Base-by-base conservation (phyloP, 1,284 basidiomycete genomes). In the Leccinum cinnamomeum region DNA sequence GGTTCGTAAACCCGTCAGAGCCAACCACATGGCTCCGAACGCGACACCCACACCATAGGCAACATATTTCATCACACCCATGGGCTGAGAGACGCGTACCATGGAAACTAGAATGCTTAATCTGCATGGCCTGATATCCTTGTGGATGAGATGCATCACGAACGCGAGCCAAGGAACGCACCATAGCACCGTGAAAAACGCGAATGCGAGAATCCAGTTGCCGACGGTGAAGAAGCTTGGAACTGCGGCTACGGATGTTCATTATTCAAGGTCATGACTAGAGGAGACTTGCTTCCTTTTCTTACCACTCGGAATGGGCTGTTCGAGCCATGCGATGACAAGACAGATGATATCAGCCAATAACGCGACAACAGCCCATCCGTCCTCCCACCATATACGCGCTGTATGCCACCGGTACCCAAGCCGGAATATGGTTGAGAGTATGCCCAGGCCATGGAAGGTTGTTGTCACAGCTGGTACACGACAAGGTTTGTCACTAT, bases 371-470 rank as follows among this genome's bases (percentile, higher is more conserved):
- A 55, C 48, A 4, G 61, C 67, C 58, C 53, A 61, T 16, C 41
- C 64, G 30, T 68, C 69, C 25, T 70, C 69, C 64, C 64, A 69
- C 64, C 69, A 60, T 25, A 61, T 33, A 16, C 51, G 57, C 16
- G 39, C 30, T 12, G 54, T 69, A 44, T 62, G 23, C 58, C 56
- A 60, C 64, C 67, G 62, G 53, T 70, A 61, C 48, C 33, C 55
- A 35, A 68, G 64, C 50, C 61, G 59, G 50, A 70, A 55, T 18
- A 65, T 3, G 1, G 67, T 68, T 25, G 53, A 62, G 16, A 62
- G 33, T 18, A 67, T 66, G 18, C 58, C 63, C 23, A 69, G 11
- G 16, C 51, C 10, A 35, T 67, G 63, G 46, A 67, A 69, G 14
- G 59, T 54, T 2, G 60, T 20, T 14, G 60, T 53, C 35, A 53